Evolutionary conservation across 768 basidiomycete species (phyloP).

Genomic region (Cantharellus cinnabarinus): DNA sequence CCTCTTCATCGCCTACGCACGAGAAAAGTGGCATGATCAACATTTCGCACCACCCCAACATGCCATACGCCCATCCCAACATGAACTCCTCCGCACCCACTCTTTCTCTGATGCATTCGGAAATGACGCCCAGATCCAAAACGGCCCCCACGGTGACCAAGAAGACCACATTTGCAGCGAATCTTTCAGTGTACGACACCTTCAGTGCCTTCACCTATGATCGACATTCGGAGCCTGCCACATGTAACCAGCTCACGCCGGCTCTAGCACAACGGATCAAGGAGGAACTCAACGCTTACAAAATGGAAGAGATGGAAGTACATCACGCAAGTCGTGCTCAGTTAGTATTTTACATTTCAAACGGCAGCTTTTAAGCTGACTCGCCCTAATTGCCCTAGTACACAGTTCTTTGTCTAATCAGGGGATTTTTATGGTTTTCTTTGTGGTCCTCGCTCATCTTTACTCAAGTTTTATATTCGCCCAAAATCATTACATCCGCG

Average conservation of each 20-base stretch:
- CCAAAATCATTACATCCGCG: too few relatives aligned
- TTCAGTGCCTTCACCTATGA: constrained; percentile 84
- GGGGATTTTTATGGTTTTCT: too few relatives aligned
- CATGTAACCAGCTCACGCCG: constrained; percentile 91
- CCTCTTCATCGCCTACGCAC: background rate
- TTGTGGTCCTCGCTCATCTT: too few relatives aligned
- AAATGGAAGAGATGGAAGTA: constrained; percentile 99
- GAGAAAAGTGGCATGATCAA: background rate
- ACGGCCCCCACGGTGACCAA: constrained; percentile 36
- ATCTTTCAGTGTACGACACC: constrained; percentile 91
- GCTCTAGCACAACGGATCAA: constrained; percentile 91
- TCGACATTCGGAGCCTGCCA: constrained; percentile 84
- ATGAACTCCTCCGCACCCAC: constrained; percentile 80
- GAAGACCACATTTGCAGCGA: constrained; percentile 71
- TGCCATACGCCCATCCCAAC: constrained; percentile 59
- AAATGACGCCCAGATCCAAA: constrained; percentile 46
- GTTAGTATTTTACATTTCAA: constrained; percentile 27
- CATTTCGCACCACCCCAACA: constrained; percentile 9
- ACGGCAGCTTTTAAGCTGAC: constrained; percentile 3
- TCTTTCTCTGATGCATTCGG: constrained; percentile 33
- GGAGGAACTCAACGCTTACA: constrained; percentile 94
- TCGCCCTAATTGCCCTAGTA: constrained; percentile 25
- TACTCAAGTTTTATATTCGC: too few relatives aligned
- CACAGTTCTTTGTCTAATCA: constrained; percentile 62
- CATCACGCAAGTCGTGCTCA: constrained; percentile 82